Evolutionary conservation across 179 eudicot species (phyloP), one percentile per base, ranked within the genome.

Genomic region (Camellia oleifera): DNA sequence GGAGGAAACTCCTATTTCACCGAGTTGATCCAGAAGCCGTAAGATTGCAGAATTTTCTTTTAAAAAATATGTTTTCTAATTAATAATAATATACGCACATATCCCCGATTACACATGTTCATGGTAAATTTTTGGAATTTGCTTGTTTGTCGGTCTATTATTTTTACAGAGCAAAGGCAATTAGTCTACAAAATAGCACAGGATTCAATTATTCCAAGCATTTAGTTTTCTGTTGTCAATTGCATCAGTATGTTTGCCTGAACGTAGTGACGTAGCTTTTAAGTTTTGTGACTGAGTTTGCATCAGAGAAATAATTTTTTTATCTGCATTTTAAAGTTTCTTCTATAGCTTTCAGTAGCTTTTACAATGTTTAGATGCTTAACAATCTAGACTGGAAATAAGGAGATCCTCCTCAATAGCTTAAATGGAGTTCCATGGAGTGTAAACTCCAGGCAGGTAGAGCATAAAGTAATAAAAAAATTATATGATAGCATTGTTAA

Each of bases 1-100:
- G 97, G 80, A 88, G 99, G 89, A 95, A 95, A 83, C 88, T 92
- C 61, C 79, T 89, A 64, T 92, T 94, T 82, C 95, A 94, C 77
- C 92, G 93, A 32, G 92, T 82, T 81, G 99, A 94, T 75, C 87
- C 97, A 15, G 99, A 94, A 80, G 86, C 91, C 61, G 98, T 95
- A 89, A 83, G 97, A 82, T 76, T 65, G 53, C 79, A 14, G 23
- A 76, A 18, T 20, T 53, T 65, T 52, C 17, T 15, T 14, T 6
- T 11, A 75, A 48, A 20, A 45, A 57, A 13, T 46, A 4, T 54
- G n/a, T 1, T 48, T 54, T 69, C 12, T 13, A 11, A 17, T 32
- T 26, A 7, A 9, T 20, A 20, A 20, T 20, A 20, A 20, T 50
- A 15, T 67, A 26, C 53, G 64, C 63, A 65, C 26, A 0, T 15